Evolutionary conservation across 805 yeast genomes (phyloP).

Genomic region (Saccharomycopsis schoenii): DNA sequence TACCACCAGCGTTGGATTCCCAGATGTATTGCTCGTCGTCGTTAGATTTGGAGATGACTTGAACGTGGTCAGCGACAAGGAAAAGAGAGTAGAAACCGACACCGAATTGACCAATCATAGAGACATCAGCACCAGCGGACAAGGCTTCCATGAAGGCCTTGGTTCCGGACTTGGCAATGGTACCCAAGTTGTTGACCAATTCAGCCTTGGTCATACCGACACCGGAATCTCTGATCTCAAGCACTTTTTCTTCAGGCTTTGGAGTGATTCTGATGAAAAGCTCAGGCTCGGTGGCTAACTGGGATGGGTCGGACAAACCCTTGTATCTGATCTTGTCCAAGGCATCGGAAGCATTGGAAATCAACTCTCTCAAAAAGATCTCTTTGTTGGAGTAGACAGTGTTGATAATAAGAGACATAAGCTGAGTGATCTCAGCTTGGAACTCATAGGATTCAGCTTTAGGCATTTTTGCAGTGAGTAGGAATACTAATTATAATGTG

Average conservation of each 20-base stretch:
- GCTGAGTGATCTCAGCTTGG: conserved; percentile 99
- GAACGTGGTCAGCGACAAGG: conserved; percentile 98
- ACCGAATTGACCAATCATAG: conserved; percentile 99
- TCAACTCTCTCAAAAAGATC: conserved; percentile 96
- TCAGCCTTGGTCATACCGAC: conserved; percentile 99
- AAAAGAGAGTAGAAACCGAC: conserved; percentile 99
- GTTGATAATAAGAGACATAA: conserved; percentile 99
- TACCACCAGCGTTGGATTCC: conserved; percentile 99
- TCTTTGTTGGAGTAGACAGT: conserved; percentile 99
- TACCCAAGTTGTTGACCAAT: conserved; percentile 97
- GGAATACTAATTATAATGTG: not conserved
- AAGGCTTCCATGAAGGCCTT: conserved; percentile 99
- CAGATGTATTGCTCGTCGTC: conserved; percentile 99
- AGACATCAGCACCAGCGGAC: conserved; percentile 98
- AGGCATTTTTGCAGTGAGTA: conserved; percentile 12
- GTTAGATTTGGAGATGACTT: conserved; percentile 96
- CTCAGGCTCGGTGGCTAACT: conserved; percentile 91
- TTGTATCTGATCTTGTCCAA: conserved; percentile 97
- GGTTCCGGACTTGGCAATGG: conserved; percentile 99
- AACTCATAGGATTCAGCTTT: conserved; percentile 82
- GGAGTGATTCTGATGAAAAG: conserved; percentile 97
- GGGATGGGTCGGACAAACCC: conserved; percentile 84
- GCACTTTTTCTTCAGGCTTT: conserved; percentile 82
- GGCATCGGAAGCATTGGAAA: conserved; percentile 98
- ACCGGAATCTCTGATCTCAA: conserved; percentile 99